Evolutionary conservation across 805 yeast species (phyloP), one percentile per base, ranked within the genome.

Genomic region (Zygoascus biomembranicola): DNA sequence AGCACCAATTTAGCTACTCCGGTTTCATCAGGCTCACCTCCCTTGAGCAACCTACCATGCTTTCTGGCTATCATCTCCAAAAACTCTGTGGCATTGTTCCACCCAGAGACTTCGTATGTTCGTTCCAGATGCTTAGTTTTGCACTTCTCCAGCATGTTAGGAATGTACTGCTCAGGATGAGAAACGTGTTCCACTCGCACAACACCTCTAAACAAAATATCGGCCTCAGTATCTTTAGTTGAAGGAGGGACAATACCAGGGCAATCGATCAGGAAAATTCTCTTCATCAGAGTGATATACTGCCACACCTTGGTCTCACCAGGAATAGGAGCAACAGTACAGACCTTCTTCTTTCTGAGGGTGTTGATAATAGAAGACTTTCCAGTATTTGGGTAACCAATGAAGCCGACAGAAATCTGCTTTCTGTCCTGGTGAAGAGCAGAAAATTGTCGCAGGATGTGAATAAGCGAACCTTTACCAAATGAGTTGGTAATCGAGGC

Each of bases 261-360:
- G 76, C 99, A 94, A 73, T 92, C 99, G 64, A 92, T 94, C 63
- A 92, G 75, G 72, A 90, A 92, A 51, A 92, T 92, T 60, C 92
- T 80, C 77, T 92, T 92, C 97, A 94, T 92, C 63, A 92, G 76
- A 3, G 99, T 90, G 64, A 92, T 90, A 74, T 92, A 92, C 75
- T 92, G 99, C 99, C 99, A 92, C 46, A 92, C 97, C 71, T 92
- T 92, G 37, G 99, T 92, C 69, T 92, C 99, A 69, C 99, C 99
- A 32, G 99, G 99, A 63, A 92, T 90, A 48, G 99, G 99, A 1
- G 99, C 99, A 48, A 92, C 98, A 46, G 79, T 84, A 74, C 98
- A 94, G 47, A 92, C 99, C 73, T 92, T 94, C 79, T 94, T 94
- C 69, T 84, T 83, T 67, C 97, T 82, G 62, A 92, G 75, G 1